Base-by-base conservation (phyloP, 2,329 filamentous ascomycete species). In the Tolypocladium inflatum region DNA sequence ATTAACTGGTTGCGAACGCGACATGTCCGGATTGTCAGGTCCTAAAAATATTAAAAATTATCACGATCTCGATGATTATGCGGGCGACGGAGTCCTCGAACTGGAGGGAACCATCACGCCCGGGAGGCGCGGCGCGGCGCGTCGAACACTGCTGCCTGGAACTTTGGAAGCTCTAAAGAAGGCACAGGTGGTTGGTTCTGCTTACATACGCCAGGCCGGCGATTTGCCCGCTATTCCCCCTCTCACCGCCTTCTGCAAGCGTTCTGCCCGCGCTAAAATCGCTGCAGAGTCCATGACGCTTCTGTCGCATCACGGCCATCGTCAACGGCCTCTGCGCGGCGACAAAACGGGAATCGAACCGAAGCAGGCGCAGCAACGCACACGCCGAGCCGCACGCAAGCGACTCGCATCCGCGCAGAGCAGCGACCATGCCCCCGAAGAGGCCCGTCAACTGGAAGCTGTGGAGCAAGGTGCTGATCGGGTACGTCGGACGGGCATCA, bases 401-500 rank as follows among this genome's bases (percentile, higher is more conserved):
- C 17, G 30, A 51, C 19, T 13, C 48, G 48, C 30, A 51, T 7
- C 4, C 26, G 19, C 19, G 13, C 26, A 51, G 9, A 33, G 54
- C n/a, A 26, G 17, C 55, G 55, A 62, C 19, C 56, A 72, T 72
- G 70, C 65, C 67, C 58, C 68, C 76, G 54, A 77, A 76, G 60
- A 82, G 77, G 65, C 72, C 78, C 33, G 70, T 74, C 55, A 85
- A 82, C 59, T 83, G 83, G 77, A 73, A 72, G 62, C 72, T 83
- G 60, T 85, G 79, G 76, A 72, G 83, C 61, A 94, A 94, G 76
- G 90, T 93, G 82, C 65, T 87, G 6, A 75, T 77, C 56, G 83
- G 79, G 89, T 92, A 78, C 17, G 55, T 30, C 3, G 37, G 10
- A 26, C 23, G 39, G 19, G 23, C n/a, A 19, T n/a, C 3, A 51